phyloP scores from a whole-genome alignment of 1,284 basidiomycete genomes.

The Cutaneotrichosporon arboriforme region DNA sequence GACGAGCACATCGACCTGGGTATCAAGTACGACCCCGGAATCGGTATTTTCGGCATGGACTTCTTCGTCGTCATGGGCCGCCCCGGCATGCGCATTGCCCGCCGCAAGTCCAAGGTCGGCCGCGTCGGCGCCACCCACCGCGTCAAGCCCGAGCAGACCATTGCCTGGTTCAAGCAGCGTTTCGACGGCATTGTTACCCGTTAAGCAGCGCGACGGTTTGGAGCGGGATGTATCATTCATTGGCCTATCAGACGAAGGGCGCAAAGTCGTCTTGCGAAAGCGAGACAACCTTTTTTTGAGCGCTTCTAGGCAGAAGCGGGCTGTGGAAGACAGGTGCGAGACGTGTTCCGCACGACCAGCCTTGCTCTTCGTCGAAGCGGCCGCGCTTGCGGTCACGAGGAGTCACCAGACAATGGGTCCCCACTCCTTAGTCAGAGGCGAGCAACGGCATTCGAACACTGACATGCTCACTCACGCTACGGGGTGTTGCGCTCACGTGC shows the following conservation, averaged over 20 bases:
- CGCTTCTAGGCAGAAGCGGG: neutral
- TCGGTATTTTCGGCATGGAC: conserved; percentile 98
- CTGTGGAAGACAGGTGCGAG: conserved; percentile 4
- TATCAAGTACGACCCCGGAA: conserved; percentile 93
- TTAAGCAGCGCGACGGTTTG: conserved; percentile 28
- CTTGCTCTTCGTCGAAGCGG: neutral
- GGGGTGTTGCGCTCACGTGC: no score
- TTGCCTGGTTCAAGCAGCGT: conserved; percentile 97
- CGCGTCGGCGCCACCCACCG: conserved; percentile 83
- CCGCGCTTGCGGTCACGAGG: no score
- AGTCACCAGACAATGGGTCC: no score
- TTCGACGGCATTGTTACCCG: conserved; percentile 87
- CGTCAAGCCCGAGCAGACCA: conserved; percentile 86
- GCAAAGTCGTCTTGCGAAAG: neutral
- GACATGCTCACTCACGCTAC: no score
- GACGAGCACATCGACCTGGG: conserved; percentile 99
- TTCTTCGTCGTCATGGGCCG: conserved; percentile 98
- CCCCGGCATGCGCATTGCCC: conserved; percentile 86
- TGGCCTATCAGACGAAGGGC: conserved; percentile 3
- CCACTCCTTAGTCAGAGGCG: no score
- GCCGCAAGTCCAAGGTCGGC: conserved; percentile 83
- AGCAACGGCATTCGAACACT: no score
- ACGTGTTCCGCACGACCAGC: conserved; percentile 3
- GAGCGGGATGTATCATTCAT: conserved; percentile 16
- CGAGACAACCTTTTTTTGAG: neutral